Evolutionary conservation across 352 stramenopile genomes (phyloP).

Genomic region (Globisporangium cylindrosporum): DNA sequence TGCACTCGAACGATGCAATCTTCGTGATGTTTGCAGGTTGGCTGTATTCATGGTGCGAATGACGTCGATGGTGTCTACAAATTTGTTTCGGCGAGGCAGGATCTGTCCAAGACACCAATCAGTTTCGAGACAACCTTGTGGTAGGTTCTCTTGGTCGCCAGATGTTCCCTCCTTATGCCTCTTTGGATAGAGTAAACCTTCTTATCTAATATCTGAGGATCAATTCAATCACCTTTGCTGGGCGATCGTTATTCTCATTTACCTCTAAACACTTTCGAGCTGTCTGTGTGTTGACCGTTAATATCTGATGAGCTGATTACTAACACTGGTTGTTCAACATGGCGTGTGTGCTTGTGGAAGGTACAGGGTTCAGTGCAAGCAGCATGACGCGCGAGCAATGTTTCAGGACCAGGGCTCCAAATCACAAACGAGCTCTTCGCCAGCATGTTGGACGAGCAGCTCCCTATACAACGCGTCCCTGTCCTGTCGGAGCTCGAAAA

Average conservation of each 20-base stretch:
- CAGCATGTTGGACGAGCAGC: not conserved
- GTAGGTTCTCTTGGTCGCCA: not conserved
- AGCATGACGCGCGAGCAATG: not conserved
- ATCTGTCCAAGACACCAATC: not conserved
- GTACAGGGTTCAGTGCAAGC: not conserved
- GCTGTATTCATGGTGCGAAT: not conserved
- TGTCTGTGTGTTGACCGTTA: not conserved
- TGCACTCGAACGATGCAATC: not conserved
- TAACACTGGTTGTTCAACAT: constrained; percentile 4
- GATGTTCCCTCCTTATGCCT: not conserved
- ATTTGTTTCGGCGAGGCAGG: not conserved
- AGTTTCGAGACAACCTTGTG: not conserved
- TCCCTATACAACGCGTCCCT: not conserved
- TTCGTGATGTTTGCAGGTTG: not conserved
- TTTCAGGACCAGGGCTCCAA: not conserved
- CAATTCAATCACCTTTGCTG: not conserved
- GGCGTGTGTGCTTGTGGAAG: not conserved
- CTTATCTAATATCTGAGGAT: not conserved
- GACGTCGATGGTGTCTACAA: not conserved
- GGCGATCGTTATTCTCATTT: not conserved
- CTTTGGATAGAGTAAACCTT: not conserved
- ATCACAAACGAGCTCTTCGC: not conserved
- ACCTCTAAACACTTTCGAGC: not conserved
- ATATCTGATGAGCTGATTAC: constrained; percentile 1
- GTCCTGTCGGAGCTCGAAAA: not conserved